A percentile compares a stretch with the other conserved stretches of the same genome.
These are phyloP conservation scores for Apiotrichum akiyoshidainum DNA, from an alignment of 1,284 basidiomycete species.

Conservation along the genomic window DNA sequence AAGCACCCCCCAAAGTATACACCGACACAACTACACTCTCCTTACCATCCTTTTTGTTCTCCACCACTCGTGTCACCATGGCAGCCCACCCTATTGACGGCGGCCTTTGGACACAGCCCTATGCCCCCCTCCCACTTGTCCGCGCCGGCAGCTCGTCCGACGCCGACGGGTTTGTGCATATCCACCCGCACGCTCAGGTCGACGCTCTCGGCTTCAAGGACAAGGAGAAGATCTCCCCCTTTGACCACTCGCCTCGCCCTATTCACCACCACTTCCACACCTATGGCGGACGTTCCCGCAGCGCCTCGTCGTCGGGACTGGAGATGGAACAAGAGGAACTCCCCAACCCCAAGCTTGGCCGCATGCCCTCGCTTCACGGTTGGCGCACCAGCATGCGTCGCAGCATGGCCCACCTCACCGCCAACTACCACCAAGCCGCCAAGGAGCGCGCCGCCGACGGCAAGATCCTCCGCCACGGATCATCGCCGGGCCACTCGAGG, in stretches of 20 bases:
- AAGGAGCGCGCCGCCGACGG: not conserved
- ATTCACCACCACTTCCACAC: not conserved
- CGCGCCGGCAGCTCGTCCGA: not conserved
- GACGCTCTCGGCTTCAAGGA: not conserved
- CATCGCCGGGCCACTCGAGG: not conserved
- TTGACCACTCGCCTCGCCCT: not conserved
- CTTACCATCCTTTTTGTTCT: not conserved
- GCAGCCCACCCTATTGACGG: not conserved
- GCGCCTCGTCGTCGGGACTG: not conserved
- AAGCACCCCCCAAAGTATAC: not conserved
- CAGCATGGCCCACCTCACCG: conserved; percentile 2
- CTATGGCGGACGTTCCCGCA: not conserved
- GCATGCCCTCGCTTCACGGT: not conserved
- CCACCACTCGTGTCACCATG: too few species aligned
- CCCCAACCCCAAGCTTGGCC: not conserved
- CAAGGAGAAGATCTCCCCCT: not conserved
- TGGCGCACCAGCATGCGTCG: conserved; percentile 6
- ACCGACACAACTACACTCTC: not conserved
- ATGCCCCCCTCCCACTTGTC: not conserved
- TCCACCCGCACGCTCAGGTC: not conserved
- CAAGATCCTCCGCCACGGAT: not conserved
- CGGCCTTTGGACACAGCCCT: not conserved
- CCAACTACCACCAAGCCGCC: not conserved
- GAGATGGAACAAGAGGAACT: not conserved
- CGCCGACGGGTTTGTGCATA: conserved; percentile 1